These are phyloP conservation scores for Capsicum rhomboideum DNA, from an alignment of 257 asterid genomes.

Conservation along the genomic window DNA sequence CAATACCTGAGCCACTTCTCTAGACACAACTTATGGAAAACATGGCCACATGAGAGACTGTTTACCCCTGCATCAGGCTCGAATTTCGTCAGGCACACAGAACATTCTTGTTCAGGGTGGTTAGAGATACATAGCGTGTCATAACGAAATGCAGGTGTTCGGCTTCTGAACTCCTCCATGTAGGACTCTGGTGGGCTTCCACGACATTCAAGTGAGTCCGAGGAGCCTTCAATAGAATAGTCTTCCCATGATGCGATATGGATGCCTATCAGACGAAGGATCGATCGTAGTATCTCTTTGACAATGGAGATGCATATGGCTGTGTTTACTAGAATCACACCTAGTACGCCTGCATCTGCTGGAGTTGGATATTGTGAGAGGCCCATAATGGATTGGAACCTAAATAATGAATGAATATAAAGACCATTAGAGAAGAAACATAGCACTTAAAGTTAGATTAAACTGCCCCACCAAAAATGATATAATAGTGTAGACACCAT, in stretches of 20 bases:
- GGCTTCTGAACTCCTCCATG: constrained; percentile 70
- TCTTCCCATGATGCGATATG: constrained; percentile 7
- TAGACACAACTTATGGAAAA: constrained; percentile 66
- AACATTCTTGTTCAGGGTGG: constrained; percentile 51
- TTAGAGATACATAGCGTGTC: constrained; percentile 30
- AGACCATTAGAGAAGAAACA: background rate
- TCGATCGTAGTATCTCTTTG: constrained; percentile 13
- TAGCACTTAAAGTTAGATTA: background rate
- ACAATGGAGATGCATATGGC: constrained; percentile 12
- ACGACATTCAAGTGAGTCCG: constrained; percentile 15
- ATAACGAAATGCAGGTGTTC: constrained; percentile 52
- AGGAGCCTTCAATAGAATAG: background rate
- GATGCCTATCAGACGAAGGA: constrained; percentile 16
- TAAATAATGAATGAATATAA: background rate
- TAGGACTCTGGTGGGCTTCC: constrained; percentile 54
- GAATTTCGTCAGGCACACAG: constrained; percentile 69
- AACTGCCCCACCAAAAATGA: background rate
- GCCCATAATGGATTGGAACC: constrained; percentile 11
- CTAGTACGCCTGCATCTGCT: constrained; percentile 14
- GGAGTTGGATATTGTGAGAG: constrained; percentile 19
- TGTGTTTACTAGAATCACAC: constrained; percentile 6
- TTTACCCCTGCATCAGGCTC: constrained; percentile 57
- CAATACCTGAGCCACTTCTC: constrained; percentile 84
- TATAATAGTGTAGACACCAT: background rate
- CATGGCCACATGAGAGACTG: constrained; percentile 69